phyloP scores from a whole-genome alignment of 768 basidiomycete species.

The Agaricus subrufescens region DNA sequence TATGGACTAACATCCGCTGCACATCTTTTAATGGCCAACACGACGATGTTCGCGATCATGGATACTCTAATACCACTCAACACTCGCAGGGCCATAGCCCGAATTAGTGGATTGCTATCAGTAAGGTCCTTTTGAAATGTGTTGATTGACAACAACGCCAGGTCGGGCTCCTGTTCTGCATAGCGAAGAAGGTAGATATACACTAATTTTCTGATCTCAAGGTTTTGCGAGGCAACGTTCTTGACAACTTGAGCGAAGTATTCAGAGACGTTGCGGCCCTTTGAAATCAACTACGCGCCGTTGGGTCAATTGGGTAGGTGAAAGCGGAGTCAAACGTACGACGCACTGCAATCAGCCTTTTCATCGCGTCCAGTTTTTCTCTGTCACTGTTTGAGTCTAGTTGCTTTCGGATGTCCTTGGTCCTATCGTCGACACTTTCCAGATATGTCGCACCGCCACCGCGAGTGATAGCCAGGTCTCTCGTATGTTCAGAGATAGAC shows the following conservation, averaged over 20 bases:
- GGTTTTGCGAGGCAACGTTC: constrained; percentile 88
- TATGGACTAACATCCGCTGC: constrained; percentile 91
- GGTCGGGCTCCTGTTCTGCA: constrained; percentile 90
- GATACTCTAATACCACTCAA: constrained; percentile 88
- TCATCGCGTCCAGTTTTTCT: constrained; percentile 94
- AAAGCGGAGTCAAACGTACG: background rate
- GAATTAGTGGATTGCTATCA: constrained; percentile 88
- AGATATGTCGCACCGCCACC: constrained; percentile 54
- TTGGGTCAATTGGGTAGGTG: background rate
- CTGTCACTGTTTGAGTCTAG: constrained; percentile 85
- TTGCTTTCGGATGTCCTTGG: constrained; percentile 72
- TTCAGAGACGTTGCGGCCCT: constrained; percentile 84
- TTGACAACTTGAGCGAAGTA: constrained; percentile 98
- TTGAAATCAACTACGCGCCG: constrained; percentile 75
- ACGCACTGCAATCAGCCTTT: constrained; percentile 87
- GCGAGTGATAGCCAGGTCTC: constrained; percentile 61
- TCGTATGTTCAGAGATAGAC: constrained; percentile 74
- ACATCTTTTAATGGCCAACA: constrained; percentile 88
- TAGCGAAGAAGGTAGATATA: constrained; percentile 97
- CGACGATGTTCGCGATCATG: constrained; percentile 81
- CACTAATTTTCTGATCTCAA: constrained; percentile 94
- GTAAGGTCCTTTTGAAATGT: constrained; percentile 96
- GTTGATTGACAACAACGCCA: constrained; percentile 94
- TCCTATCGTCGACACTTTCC: constrained; percentile 72
- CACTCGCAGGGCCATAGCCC: constrained; percentile 93